Evolutionary conservation across 1,284 basidiomycete genomes (phyloP).

Genomic region (Ustilago esculenta): DNA sequence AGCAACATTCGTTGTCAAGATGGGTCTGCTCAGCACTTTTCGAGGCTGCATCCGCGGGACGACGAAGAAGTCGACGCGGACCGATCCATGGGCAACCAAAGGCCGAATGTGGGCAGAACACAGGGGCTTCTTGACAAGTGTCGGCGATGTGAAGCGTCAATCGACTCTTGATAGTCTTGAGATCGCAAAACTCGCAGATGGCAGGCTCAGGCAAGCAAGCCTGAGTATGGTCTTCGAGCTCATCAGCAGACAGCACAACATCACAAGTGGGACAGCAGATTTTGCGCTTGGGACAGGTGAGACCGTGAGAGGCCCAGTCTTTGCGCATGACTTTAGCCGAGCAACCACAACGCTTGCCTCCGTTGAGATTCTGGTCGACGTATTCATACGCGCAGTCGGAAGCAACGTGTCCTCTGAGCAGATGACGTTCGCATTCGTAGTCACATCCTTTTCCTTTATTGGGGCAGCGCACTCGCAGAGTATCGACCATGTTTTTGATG

Average conservation of each 20-base stretch:
- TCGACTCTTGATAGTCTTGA: constrained; percentile 27
- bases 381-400: constrained; percentile 50
- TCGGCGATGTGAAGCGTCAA: constrained; percentile 23
- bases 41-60: background rate
- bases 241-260: constrained; percentile 10
- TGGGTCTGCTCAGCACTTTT: constrained; percentile 15
- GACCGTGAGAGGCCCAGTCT: constrained; percentile 45
- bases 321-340: constrained; percentile 52
- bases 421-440: constrained; percentile 41
- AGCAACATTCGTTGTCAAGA: constrained; percentile 37
- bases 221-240: constrained; percentile 23
- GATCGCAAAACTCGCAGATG: constrained; percentile 24
- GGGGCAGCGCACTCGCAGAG: constrained; percentile 49
- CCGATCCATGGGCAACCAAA: constrained; percentile 51
- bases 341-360: constrained; percentile 45
- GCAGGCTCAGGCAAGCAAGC: constrained; percentile 38
- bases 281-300: constrained; percentile 33
- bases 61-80: constrained; percentile 12
- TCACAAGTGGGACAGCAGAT: constrained; percentile 31
- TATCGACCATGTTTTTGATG: constrained; percentile 59
- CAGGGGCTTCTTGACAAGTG: constrained; percentile 25
- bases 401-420: constrained; percentile 34
- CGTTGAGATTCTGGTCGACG: constrained; percentile 30
- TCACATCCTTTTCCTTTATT: constrained; percentile 46
- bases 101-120: constrained; percentile 28